Evolutionary conservation across 2,329 filamentous ascomycete species (phyloP), one percentile per base, ranked within the genome.

Genomic region (Colletotrichum tabaci): DNA sequence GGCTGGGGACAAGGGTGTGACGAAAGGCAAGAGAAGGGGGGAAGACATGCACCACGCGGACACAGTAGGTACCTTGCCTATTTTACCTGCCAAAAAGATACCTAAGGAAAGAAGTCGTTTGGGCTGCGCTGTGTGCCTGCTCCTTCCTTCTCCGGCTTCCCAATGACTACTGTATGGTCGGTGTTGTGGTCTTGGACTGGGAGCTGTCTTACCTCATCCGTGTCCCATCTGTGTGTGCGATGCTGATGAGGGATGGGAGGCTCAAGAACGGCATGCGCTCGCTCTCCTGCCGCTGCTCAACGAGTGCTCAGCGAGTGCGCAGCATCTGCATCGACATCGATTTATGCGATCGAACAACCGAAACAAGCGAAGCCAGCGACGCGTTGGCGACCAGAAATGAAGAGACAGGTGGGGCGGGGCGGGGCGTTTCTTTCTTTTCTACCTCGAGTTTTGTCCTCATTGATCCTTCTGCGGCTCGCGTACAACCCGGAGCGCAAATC

Each of bases 381-480:
- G 9, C 35, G 35, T 38, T 38, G 46, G 13, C 55, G 42, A 42
- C 23, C 13, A 30, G 40, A 55, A 47, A 56, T 21, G 40, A 56
- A 56, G 35, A 21, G 18, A 8, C 9, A 38, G 46, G 58, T 30
- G 46, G n/a, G 30, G 30, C 46, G 9, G 35, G 35, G 16, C n/a
- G 44, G 53, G 53, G 15, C n/a, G 58, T 63, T 63, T 56, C 44
- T 56, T 67, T 49, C 42, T 63, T 67, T 67, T 50, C 23, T 10
- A 42, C 42, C 40, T 63, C 58, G 18, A 21, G 35, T 66, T 52
- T 23, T 60, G 44, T 49, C 58, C 10, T 38, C 58, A 10, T 61
- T n/a, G n/a, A 50, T 46, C 49, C 23, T 30, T 52, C 55, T 38
- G 16, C 35, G 26, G 35, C 53, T 46, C 44, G 44, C 15, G 46